phyloP scores from a whole-genome alignment of 208 protist species.

The Acanthamoeba castellanii region DNA sequence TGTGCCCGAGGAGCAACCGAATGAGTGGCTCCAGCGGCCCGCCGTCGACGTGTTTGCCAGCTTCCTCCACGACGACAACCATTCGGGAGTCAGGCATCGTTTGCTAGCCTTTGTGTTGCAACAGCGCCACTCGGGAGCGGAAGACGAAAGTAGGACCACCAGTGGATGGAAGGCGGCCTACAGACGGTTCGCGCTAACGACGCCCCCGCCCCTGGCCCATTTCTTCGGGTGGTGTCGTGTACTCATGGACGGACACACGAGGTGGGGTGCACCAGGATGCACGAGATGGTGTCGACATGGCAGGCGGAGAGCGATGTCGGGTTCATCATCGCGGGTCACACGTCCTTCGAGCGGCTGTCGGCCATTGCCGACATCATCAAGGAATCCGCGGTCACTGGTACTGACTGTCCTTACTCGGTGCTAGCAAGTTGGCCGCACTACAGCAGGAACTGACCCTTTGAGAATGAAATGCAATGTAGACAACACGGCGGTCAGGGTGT shows the following conservation, averaged over 20 bases:
- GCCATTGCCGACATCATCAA: not conserved
- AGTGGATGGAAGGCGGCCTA: not conserved
- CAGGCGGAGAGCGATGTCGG: not conserved
- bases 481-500: no score
- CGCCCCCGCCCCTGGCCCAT: not conserved
- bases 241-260: no score
- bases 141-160: no score
- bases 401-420: not conserved
- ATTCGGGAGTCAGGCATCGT: no score
- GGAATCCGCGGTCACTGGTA: not conserved
- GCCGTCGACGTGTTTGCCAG: not conserved
- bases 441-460: not conserved
- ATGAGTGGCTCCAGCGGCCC: not conserved
- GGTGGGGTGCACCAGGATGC: not conserved
- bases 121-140: no score
- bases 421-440: not conserved
- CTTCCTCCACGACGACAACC: not conserved
- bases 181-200: not conserved
- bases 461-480: no score
- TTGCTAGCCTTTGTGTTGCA: no score
- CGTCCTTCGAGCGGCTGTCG: not conserved
- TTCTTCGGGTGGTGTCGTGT: not conserved
- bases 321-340: not conserved
- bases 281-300: not conserved
- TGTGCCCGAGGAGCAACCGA: not conserved